Evolutionary conservation across 768 basidiomycete species (phyloP).

Genomic region (Leccinum broughii): DNA sequence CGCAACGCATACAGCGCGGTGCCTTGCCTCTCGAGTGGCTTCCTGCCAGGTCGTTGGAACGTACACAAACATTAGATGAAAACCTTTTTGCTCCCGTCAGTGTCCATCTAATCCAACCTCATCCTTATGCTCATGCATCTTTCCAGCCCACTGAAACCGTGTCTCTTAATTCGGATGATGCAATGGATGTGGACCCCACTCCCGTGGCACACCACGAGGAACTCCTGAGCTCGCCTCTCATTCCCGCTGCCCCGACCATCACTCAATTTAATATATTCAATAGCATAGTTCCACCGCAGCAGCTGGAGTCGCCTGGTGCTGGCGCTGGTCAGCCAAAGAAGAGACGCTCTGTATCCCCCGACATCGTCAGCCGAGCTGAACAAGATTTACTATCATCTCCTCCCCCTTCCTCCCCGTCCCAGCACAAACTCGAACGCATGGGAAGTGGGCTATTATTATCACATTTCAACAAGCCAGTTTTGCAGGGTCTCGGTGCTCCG

Average conservation of each 20-base stretch:
- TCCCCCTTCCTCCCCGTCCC: conserved; percentile 47
- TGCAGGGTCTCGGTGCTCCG: conserved; percentile 57
- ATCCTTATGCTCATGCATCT: conserved; percentile 15
- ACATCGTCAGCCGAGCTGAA: conserved; percentile 39
- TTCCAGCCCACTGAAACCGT: conserved; percentile 37
- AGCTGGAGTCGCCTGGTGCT: conserved; percentile 45
- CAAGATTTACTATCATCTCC: conserved; percentile 50
- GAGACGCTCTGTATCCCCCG: conserved; percentile 62
- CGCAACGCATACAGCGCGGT: conserved; percentile 60
- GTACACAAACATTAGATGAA: conserved; percentile 25
- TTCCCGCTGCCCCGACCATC: conserved; percentile 53
- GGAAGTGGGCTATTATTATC: conserved; percentile 34
- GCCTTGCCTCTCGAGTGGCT: conserved; percentile 68
- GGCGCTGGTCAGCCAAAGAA: conserved; percentile 47
- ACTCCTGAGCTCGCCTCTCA: conserved; percentile 39
- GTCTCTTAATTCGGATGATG: conserved; percentile 55
- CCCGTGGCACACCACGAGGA: conserved; percentile 40
- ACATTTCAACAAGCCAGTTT: conserved; percentile 50
- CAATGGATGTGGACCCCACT: conserved; percentile 76
- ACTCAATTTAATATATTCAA: conserved; percentile 66
- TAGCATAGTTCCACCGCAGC: conserved; percentile 50
- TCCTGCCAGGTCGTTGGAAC: conserved; percentile 23
- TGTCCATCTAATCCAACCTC: conserved; percentile 9
- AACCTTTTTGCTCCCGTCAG: conserved; percentile 33
- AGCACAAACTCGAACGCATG: conserved; percentile 48